Percentiles rank a stretch among this genome's conserved stretches.
Evolutionary conservation across 441 rosid species (phyloP).

Genomic region (Gossypium gossypioides): DNA sequence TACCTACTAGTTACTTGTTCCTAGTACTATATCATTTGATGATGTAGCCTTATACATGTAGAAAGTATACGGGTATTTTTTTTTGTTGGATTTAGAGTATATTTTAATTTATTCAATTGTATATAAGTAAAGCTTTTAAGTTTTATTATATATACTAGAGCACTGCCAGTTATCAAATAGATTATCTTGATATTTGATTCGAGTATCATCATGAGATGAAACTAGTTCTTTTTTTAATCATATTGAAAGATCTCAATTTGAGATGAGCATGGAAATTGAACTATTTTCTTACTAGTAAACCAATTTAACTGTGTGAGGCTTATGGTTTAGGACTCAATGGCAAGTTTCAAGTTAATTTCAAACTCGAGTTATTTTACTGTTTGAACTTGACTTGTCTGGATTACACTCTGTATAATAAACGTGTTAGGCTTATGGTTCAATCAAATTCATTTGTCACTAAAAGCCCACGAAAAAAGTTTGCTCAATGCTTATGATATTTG

Average conservation of each 20-base stretch:
- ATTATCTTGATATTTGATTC: not conserved
- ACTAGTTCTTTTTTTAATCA: not conserved
- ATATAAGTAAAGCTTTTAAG: not conserved
- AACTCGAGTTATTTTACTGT: too few relatives aligned
- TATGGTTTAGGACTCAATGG: too few relatives aligned
- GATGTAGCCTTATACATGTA: conserved; percentile 14
- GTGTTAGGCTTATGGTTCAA: not conserved
- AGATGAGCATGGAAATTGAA: not conserved
- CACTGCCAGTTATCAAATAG: not conserved
- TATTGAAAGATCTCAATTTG: not conserved
- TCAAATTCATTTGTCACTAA: not conserved
- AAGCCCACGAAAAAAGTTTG: not conserved
- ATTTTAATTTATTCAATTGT: conserved; percentile 7
- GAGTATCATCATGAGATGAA: not conserved
- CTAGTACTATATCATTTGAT: not conserved
- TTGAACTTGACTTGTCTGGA: not conserved
- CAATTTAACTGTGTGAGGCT: not conserved
- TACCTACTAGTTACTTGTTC: conserved; percentile 17
- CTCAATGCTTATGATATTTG: not conserved
- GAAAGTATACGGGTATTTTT: not conserved
- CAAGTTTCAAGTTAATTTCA: not conserved
- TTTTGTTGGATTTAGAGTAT: not conserved
- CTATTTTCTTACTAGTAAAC: not conserved
- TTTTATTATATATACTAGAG: not conserved
- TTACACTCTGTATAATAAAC: not conserved